A percentile compares a stretch with the other conserved stretches of the same genome.
phyloP scores from a whole-genome alignment of 2,329 filamentous ascomycete genomes.

The Alternaria gaisen region DNA sequence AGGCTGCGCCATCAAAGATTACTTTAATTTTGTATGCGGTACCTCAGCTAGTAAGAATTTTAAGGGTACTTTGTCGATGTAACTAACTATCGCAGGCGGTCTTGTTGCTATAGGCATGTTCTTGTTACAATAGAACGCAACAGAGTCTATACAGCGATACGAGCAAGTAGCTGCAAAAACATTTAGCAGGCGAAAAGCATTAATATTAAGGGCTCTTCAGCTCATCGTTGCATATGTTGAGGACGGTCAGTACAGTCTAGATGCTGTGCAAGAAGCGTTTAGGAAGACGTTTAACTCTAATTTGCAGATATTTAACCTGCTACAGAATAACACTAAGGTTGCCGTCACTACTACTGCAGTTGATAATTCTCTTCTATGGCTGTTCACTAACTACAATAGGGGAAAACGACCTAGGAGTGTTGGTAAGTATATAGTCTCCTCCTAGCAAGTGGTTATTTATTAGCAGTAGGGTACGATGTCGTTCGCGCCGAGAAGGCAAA shows the following conservation, averaged over 20 bases:
- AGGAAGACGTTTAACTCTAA: slow-evolving; percentile 17
- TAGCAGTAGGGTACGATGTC: not conserved
- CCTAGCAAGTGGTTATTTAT: not conserved
- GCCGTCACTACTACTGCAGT: slow-evolving; percentile 40
- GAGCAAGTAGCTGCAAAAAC: slow-evolving; percentile 32
- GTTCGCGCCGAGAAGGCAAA: not conserved
- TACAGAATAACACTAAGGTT: slow-evolving; percentile 36
- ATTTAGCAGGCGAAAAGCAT: slow-evolving; percentile 23
- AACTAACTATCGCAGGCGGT: slow-evolving; percentile 29
- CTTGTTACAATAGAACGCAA: slow-evolving; percentile 32
- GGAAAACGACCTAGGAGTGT: slow-evolving; percentile 10
- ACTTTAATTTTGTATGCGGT: slow-evolving; percentile 21
- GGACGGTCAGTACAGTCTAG: slow-evolving; percentile 35
- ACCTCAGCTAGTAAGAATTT: slow-evolving; percentile 17
- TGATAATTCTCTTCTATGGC: slow-evolving; percentile 22
- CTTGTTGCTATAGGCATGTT: slow-evolving; percentile 40
- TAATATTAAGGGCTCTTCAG: slow-evolving; percentile 24
- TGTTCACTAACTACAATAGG: slow-evolving; percentile 46
- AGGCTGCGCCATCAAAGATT: slow-evolving; percentile 10
- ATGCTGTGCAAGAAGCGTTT: slow-evolving; percentile 37
- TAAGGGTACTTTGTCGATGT: not conserved
- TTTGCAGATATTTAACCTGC: slow-evolving; percentile 38
- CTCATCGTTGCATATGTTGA: slow-evolving; percentile 33
- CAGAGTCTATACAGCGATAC: slow-evolving; percentile 32
- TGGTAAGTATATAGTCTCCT: not conserved